Evolutionary conservation across 2,329 filamentous ascomycete species (phyloP).

Genomic region (Lecanicillium sp.): DNA sequence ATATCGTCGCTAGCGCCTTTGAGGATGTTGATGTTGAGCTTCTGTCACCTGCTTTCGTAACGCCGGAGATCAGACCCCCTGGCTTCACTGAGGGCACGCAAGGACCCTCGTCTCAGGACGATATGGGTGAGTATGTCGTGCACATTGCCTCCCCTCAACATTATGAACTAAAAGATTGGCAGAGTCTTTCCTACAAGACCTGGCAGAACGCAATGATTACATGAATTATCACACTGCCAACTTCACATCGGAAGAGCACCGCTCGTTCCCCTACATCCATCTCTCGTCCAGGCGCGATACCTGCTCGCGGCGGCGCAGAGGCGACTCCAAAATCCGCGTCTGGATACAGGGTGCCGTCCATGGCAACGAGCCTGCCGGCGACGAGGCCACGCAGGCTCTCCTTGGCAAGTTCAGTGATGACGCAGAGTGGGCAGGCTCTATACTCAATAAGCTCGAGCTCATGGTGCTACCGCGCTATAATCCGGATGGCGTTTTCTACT

Average conservation of each 20-base stretch:
- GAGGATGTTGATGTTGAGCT: slow-evolving; percentile 3
- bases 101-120: neutral
- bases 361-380: slow-evolving; percentile 23
- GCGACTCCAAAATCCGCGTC: slow-evolving; percentile 17
- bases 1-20: too few species aligned
- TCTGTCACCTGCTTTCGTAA: slow-evolving; percentile 2
- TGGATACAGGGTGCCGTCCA: slow-evolving; percentile 24
- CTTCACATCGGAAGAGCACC: slow-evolving; percentile 16
- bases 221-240: slow-evolving; percentile 14
- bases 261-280: slow-evolving; percentile 14
- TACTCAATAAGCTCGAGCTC: slow-evolving; percentile 20
- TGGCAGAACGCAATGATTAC: slow-evolving; percentile 15
- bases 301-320: neutral
- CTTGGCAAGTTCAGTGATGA: slow-evolving; percentile 21
- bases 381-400: slow-evolving; percentile 20
- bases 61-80: neutral
- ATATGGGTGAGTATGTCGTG: neutral
- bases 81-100: slow-evolving; percentile 2
- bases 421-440: slow-evolving; percentile 17
- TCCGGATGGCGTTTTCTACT: slow-evolving; percentile 24
- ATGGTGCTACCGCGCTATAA: slow-evolving; percentile 23
- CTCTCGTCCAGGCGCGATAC: slow-evolving; percentile 8
- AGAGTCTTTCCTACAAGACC: slow-evolving; percentile 15
- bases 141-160: neutral
- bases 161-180: neutral